These are phyloP conservation scores for Aspergillus calidoustus DNA, from an alignment of 2,329 filamentous ascomycete species.

Conservation along the genomic window DNA sequence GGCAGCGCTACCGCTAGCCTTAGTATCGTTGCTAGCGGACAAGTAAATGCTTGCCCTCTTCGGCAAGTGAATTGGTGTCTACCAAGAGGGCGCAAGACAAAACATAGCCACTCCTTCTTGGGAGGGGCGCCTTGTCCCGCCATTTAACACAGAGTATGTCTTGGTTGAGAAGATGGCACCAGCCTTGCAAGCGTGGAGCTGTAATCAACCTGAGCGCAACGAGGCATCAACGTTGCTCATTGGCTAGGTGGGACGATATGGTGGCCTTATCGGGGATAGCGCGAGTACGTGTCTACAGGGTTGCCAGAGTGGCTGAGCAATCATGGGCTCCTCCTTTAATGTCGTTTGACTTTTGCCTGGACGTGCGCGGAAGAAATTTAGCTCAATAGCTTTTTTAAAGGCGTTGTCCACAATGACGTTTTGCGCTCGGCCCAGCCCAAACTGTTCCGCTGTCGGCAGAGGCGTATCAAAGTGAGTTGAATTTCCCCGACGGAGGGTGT, in stretches of 20 bases:
- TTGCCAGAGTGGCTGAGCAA: background rate
- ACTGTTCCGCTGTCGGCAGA: slow-evolving; percentile 31
- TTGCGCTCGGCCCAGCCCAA: slow-evolving; percentile 31
- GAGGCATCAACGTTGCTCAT: background rate
- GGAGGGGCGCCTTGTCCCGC: background rate
- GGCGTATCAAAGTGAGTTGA: slow-evolving; percentile 31
- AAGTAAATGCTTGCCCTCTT: background rate
- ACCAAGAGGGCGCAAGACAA: background rate
- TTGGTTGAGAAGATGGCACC: background rate
- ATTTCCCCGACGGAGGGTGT: background rate
- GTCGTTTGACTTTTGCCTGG: background rate
- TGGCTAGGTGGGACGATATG: slow-evolving; percentile 2
- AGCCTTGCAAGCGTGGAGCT: background rate
- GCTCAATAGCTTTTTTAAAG: background rate
- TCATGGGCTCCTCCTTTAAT: background rate
- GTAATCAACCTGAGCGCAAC: background rate
- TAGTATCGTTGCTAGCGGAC: background rate
- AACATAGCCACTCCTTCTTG: background rate
- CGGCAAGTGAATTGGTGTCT: background rate
- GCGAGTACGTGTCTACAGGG: background rate
- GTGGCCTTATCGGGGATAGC: slow-evolving; percentile 12
- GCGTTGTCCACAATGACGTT: slow-evolving; percentile 27
- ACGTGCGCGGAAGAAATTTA: background rate
- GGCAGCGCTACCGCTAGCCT: background rate
- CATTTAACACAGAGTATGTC: background rate